Base-by-base conservation (phyloP, 2,329 filamentous ascomycete genomes). In the Alternaria viburni region DNA sequence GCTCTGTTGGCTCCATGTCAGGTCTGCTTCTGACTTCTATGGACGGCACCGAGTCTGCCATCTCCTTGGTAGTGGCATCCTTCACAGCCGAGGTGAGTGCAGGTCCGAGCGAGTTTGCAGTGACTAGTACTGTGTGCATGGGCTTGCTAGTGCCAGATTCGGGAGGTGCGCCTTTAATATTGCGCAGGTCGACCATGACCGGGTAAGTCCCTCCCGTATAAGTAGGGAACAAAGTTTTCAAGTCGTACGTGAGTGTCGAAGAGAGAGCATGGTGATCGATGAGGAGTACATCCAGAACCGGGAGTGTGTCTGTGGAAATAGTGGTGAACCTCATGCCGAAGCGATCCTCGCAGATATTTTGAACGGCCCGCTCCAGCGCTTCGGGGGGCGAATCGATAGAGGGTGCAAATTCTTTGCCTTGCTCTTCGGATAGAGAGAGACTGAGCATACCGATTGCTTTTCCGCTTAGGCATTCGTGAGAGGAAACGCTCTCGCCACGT, bases 281-380 rank as follows among this genome's bases (percentile, higher is more conserved):
- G 9, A 61, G 28, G n/a, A 60, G n/a, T 43, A 61, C 25, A 47
- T 61, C 59, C 21, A 44, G 47, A 13, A 46, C 21, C 44, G 56
- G 23, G 3, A 17, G 19, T 45, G 9, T 10, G 21, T 23, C 32
- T 19, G 17, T 25, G 17, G 41, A 57, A 32, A 36, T 5, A 26
- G 60, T 36, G 8, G 25, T 49, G 21, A 64, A 17, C 15, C 12
- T 47, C 61, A 64, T 64, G 8, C 52, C 61, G 17, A 60, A 47
- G n/a, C 30, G 30, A 10, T 26, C 45, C 41, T 61, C 41, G 26
- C 61, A 64, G n/a, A 64, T 61, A 11, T 61, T 64, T 8, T 46
- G 57, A 23, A 64, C 44, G 5, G 56, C 60, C 19, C 32, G 51
- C 23, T 57, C 45, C 4, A 64, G 61, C 12, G 51, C 23, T 26